Base-by-base conservation (phyloP, 306 rosid genomes). In the Purshia tridentata region DNA sequence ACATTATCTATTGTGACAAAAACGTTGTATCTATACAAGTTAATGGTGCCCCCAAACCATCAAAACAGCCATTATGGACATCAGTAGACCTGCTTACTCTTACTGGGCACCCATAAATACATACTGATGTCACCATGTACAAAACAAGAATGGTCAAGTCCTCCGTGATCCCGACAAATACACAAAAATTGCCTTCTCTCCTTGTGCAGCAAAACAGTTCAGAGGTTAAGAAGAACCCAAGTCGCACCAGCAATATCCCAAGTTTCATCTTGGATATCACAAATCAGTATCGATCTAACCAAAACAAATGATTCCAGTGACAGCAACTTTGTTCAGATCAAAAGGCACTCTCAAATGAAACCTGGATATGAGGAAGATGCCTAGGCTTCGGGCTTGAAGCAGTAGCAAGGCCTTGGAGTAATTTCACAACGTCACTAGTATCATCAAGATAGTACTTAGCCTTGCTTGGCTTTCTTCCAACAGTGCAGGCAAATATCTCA, bases 381-480 rank as follows among this genome's bases (percentile, higher is more conserved):
- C 81, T 77, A 6, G 92, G 97, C 84, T 80, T 88, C 48, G 93
- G 97, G 75, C 69, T 76, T 42, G 93, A 85, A 70, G 95, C 87
- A 49, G 81, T 48, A 19, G 92, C 92, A 67, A 91, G 92, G 71
- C 91, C 87, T 57, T 88, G 81, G 55, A 91, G 92, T 72, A 91
- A 62, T 80, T 78, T 88, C 6, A 87, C 69, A n/a, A 91, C 93
- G 35, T 91, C 97, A 19, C 70, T 0, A 20, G 87, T 64, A 53
- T 91, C 97, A 2, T 91, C 95, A 2, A 91, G 91, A 79, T 75
- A 91, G 79, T 91, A 91, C 77, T 85, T 91, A 35, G 97, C 97
- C 87, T 91, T 91, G 84, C 97, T 91, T 45, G 95, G 97, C 78
- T 91, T 91, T 73, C 80, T 77, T 44, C 95, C 97, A 44, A 91